Evolutionary conservation across 345 rosid species (phyloP), one percentile per base, ranked within the genome.

Genomic region (Carallia brachiata): DNA sequence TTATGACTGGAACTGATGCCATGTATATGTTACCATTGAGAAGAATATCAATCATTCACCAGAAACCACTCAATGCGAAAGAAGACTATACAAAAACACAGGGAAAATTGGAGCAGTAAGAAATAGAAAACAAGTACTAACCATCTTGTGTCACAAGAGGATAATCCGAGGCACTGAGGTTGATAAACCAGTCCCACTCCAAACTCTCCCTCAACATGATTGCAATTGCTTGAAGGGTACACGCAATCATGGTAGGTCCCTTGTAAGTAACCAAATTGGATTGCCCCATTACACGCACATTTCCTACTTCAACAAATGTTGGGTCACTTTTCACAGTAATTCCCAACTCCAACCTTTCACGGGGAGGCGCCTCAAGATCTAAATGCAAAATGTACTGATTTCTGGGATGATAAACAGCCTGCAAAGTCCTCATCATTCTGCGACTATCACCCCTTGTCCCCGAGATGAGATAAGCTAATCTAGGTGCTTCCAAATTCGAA

Each of bases 71-170:
- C 52, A 57, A 4, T 19, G 37, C 32, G 12, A 62, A 58, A 44
- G 2, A 53, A 72, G 10, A 60, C 36, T 16, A 16, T 5, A 63
- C 12, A 36, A 40, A 40, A 40, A 32, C 34, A 75, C 4, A 34
- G 52, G 7, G 23, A 23, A 55, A n/a, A 56, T 28, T 12, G 23
- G 23, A 23, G 23, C 23, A 23, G 23, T 23, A 23, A 23, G 23
- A 23, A 23, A 23, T 23, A 54, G 4, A 27, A 69, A 63, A 53
- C 55, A 4, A 18, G 34, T 48, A 87, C 96, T 81, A 76, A 93
- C 98, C 98, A 71, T 93, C 97, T 86, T 88, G 97, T 52, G 96
- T 90, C 59, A 90, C 85, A 63, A 93, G 97, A 70, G 97, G 97
- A 82, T 93, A 90, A 66, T 93, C 98, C 0, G 96, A 90, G 60